These are phyloP conservation scores for Triticum urartu DNA, from an alignment of 176 grass and related monocot genomes.

Conservation along the genomic window DNA sequence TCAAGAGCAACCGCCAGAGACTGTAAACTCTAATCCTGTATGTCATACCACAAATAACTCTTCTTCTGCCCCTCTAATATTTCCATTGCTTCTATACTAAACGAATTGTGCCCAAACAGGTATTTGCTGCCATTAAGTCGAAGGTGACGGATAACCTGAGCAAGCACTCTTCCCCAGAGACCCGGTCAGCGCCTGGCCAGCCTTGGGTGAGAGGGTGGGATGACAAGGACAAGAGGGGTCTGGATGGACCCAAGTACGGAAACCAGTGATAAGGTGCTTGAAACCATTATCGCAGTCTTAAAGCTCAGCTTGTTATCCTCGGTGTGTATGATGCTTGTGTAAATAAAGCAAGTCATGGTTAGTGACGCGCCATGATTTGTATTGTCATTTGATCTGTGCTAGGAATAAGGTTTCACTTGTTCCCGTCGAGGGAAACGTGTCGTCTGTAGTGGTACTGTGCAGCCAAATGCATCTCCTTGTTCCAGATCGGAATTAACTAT, in stretches of 20 bases:
- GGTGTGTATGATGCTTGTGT: constrained; percentile 8
- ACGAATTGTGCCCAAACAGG: constrained; percentile 30
- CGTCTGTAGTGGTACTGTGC: not conserved
- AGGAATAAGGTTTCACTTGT: not conserved
- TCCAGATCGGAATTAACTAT: not conserved
- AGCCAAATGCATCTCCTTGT: not conserved
- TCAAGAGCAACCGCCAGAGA: constrained; percentile 80
- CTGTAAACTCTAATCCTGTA: constrained; percentile 68
- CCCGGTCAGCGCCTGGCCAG: constrained; percentile 71
- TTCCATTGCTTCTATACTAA: not conserved
- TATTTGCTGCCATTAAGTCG: constrained; percentile 71
- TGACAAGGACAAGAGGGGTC: constrained; percentile 85
- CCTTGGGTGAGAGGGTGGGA: constrained; percentile 97
- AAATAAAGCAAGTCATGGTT: constrained; percentile 27
- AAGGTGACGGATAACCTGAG: constrained; percentile 69
- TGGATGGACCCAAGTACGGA: constrained; percentile 68
- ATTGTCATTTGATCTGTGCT: not conserved
- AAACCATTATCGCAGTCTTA: not conserved
- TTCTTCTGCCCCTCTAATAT: not conserved
- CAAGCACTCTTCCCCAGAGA: constrained; percentile 69
- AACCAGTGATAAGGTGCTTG: constrained; percentile 68
- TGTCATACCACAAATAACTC: not conserved
- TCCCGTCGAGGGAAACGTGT: not conserved
- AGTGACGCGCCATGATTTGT: not conserved
- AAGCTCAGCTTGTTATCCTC: not conserved